phyloP scores from a whole-genome alignment of 805 yeast genomes.

The Metschnikowia kunwiensis region DNA sequence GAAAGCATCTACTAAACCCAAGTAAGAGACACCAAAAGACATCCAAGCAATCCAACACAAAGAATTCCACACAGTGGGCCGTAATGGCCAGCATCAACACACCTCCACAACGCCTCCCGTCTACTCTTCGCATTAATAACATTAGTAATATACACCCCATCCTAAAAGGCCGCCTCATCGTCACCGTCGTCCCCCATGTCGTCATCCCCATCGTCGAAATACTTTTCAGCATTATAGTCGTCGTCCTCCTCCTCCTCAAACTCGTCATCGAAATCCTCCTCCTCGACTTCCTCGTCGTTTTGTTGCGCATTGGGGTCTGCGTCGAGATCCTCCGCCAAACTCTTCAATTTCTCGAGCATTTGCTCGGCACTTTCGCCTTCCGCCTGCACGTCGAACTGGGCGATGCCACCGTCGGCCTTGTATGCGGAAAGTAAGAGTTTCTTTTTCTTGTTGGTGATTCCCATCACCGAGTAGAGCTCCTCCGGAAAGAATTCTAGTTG shows the following conservation, averaged over 20 bases:
- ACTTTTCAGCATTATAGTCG: conserved; percentile 76
- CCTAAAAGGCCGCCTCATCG: conserved; percentile 66
- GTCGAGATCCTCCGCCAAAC: conserved; percentile 45
- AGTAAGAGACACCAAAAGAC: too few species aligned
- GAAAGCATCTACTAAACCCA: too few species aligned
- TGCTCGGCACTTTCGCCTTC: conserved; percentile 35
- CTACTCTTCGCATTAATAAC: too few species aligned
- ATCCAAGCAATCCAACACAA: too few species aligned
- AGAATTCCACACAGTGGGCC: too few species aligned
- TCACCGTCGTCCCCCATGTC: conserved; percentile 61
- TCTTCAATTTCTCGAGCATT: conserved; percentile 39
- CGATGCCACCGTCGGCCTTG: conserved; percentile 38
- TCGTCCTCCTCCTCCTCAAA: conserved; percentile 73
- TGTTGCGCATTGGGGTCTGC: conserved; percentile 40
- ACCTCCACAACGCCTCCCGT: too few species aligned
- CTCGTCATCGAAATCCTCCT: conserved; percentile 63
- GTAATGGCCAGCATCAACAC: too few species aligned
- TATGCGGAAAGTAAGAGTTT: conserved; percentile 44
- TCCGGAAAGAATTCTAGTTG: conserved; percentile 67
- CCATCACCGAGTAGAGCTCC: conserved; percentile 73
- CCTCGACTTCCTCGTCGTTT: conserved; percentile 39
- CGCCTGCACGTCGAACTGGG: conserved; percentile 28
- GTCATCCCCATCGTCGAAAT: conserved; percentile 71
- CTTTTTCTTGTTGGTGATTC: conserved; percentile 52
- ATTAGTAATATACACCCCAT: background rate